Evolutionary conservation across 2,329 filamentous ascomycete species (phyloP), one percentile per base, ranked within the genome.

Genomic region (Akanthomyces lecanii): DNA sequence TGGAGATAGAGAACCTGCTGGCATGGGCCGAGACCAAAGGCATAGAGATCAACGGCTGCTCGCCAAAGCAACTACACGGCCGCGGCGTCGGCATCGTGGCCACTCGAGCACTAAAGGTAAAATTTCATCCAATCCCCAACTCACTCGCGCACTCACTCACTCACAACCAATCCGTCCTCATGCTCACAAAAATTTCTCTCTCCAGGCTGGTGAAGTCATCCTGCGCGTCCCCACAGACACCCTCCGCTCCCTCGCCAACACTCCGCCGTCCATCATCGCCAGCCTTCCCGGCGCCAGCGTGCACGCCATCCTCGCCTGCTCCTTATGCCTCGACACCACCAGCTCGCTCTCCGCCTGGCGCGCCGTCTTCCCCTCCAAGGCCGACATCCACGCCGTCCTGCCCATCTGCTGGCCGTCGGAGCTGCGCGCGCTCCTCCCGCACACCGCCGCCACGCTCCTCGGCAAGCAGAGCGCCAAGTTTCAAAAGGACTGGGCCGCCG

Each of bases 221-320:
- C 80, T 94, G 6, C 80, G 81, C 63, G 85, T 95, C 0, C 90
- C 89, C 11, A 79, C 82, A 47, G 74, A 76, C 54, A 81, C 84
- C 33, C 84, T 95, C 58, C 78, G 91, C 57, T 89, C 86, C 36
- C 76, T 86, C n/a, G 80, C 85, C 44, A 83, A 82, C 2, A 80
- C 89, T 12, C 83, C 85, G 8, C 76, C 78, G 36, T 65, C 75
- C 2, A 81, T 92, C 61, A 74, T 78, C 59, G 72, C 75, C 14
- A 77, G 76, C 33, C 80, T 89, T 12, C 79, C 82, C 0, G 77
- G 79, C 21, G 79, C 80, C 63, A 81, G 83, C 50, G 82, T 89
- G 25, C 91, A 96, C 69, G 88, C 87, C 33, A 82, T 91, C 45
- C 79, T 95, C 8, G 89, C 91, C n/a, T 82, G 87, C 2, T 85